Evolutionary conservation across 441 rosid genomes (phyloP), one percentile per base, ranked within the genome.

Genomic region (Monsonia emarginata): DNA sequence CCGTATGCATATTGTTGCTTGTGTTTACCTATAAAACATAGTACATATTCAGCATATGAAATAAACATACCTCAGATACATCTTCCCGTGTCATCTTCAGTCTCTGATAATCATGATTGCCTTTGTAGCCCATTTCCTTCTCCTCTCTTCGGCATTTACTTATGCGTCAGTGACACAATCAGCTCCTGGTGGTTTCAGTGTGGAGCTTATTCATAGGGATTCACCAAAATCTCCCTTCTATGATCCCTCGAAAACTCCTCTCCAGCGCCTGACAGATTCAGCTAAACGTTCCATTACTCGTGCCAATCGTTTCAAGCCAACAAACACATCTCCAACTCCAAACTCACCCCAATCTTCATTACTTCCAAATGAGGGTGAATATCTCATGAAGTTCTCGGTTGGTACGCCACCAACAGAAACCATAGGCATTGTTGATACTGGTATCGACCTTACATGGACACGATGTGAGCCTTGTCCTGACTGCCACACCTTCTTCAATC

Each of bases 191-290:
- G 74, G 79, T 0, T 83, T 81, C 22, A 72, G 59, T 34, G 36
- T 76, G 6, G 83, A 83, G 19, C 61, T 76, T 2, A 75, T 81
- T 64, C 83, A 67, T 64, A 73, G 88, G 5, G 85, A 82, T 27
- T 74, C 77, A 10, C 75, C 80, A 1, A 58, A 50, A 7, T 78
- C 82, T 7, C 82, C 82, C 10, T 65, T 74, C 24, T 72, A 63
- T 31, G 44, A 76, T 26, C 71, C 75, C 0, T 1, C 27, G 0
- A 57, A 66, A 40, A 56, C 79, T 30, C 65, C 36, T 0, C 57
- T 0, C 3, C 52, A 62, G 2, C 79, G 69, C 18, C 8, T 74
- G 22, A 40, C 30, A 4, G 64, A 66, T 6, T 60, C 79, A 9
- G 3, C 75, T 28, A 30, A 48, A 18, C 76, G 76, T 22, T 71